These are phyloP conservation scores for Pisolithus sp. DNA, from an alignment of 768 basidiomycete genomes.

Conservation along the genomic window DNA sequence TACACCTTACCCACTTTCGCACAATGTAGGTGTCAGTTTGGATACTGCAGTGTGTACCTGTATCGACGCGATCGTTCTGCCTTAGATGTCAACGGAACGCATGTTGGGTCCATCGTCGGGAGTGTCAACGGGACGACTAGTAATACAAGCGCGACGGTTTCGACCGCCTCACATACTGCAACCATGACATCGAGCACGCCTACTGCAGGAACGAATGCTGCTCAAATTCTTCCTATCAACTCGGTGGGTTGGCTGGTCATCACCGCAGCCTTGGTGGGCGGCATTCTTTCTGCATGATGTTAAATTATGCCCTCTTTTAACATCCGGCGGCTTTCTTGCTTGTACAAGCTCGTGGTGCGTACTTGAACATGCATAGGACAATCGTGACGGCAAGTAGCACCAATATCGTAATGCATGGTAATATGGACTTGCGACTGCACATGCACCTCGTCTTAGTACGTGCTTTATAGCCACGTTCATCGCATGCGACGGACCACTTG, in stretches of 20 bases:
- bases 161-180: neutral
- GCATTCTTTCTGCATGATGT: neutral
- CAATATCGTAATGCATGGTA: no score
- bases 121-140: neutral
- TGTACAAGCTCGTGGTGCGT: no score
- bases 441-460: no score
- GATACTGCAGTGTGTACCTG: no score
- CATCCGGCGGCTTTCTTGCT: no score
- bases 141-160: neutral
- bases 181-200: neutral
- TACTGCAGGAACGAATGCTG: neutral
- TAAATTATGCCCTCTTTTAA: neutral
- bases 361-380: no score
- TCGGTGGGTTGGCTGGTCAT: neutral
- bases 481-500: no score
- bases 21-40: constrained; percentile 6
- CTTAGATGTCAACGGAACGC: neutral
- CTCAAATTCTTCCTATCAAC: neutral
- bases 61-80: neutral
- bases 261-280: neutral
- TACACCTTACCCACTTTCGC: constrained; percentile 28
- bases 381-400: no score
- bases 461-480: no score
- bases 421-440: no score
- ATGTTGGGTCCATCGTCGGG: neutral